phyloP scores from a whole-genome alignment of 164 flowering plant genomes.

The Nymphaea colorata region DNA sequence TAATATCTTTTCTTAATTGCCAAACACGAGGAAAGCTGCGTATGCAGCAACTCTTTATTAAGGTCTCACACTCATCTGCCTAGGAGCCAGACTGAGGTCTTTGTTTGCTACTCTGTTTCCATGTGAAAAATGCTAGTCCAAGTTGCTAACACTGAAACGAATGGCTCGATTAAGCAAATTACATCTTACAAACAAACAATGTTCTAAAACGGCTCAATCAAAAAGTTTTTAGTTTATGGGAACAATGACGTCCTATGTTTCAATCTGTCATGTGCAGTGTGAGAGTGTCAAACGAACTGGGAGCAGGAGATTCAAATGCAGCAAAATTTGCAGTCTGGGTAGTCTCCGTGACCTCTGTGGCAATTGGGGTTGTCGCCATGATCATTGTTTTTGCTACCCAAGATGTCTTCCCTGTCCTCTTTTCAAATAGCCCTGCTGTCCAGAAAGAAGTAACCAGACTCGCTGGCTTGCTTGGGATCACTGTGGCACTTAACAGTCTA shows the following conservation, averaged over 20 bases:
- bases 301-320: conserved; percentile 33
- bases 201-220: too few species aligned
- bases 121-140: too few species aligned
- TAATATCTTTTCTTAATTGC: too few species aligned
- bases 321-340: conserved; percentile 52
- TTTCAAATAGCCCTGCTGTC: conserved; percentile 37
- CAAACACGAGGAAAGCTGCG: too few species aligned
- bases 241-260: too few species aligned
- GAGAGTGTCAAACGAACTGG: conserved; percentile 72
- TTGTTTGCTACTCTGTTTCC: too few species aligned
- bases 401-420: conserved; percentile 43
- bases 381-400: conserved; percentile 30
- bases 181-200: too few species aligned
- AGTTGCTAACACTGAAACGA: too few species aligned
- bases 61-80: not conserved
- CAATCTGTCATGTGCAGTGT: conserved; percentile 26
- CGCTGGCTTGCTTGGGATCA: conserved; percentile 32
- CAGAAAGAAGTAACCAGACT: conserved; percentile 39
- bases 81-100: not conserved
- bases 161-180: too few species aligned
- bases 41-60: too few species aligned
- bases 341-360: conserved; percentile 35
- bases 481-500: conserved; percentile 50
- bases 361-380: conserved; percentile 36
- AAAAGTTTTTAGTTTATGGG: too few species aligned